Percentiles rank a stretch among this genome's conserved stretches.
phyloP scores from a whole-genome alignment of 106 monocot species.

The Xerophyta viscosa region DNA sequence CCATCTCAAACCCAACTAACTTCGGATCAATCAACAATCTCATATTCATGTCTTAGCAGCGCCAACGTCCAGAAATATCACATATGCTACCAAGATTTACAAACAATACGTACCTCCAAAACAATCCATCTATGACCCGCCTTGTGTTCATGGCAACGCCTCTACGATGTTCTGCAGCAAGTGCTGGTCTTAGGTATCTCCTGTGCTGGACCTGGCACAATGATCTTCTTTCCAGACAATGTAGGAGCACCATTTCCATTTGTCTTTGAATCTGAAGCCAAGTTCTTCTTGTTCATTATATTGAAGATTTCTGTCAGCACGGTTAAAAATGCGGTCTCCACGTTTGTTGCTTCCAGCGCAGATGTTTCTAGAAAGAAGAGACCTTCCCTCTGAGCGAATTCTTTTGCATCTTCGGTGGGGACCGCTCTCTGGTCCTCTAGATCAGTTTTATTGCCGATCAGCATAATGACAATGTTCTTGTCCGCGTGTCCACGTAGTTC shows the following conservation, averaged over 20 bases:
- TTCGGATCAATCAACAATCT: no score
- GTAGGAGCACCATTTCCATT: slow-evolving; percentile 18
- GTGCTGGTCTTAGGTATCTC: slow-evolving; percentile 65
- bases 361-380: slow-evolving; percentile 98
- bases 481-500: slow-evolving; percentile 88
- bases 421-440: slow-evolving; percentile 76
- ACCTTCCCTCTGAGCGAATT: slow-evolving; percentile 83
- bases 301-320: slow-evolving; percentile 81
- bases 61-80: no score
- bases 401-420: slow-evolving; percentile 65
- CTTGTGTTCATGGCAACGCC: no score
- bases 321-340: slow-evolving; percentile 75
- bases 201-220: slow-evolving; percentile 77
- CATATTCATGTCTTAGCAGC: no score
- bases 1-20: no score
- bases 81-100: no score
- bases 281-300: slow-evolving; percentile 66
- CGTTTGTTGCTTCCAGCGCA: slow-evolving; percentile 65
- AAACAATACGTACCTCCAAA: no score
- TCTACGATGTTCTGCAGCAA: slow-evolving; percentile 57
- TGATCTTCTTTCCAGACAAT: slow-evolving; percentile 67
- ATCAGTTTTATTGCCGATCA: slow-evolving; percentile 87
- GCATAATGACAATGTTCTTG: slow-evolving; percentile 91
- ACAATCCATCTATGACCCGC: no score
- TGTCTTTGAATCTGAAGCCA: slow-evolving; percentile 21